Conservation (phyloP, 108 stramenopile species). For the Craspedostauros australis region DNA sequence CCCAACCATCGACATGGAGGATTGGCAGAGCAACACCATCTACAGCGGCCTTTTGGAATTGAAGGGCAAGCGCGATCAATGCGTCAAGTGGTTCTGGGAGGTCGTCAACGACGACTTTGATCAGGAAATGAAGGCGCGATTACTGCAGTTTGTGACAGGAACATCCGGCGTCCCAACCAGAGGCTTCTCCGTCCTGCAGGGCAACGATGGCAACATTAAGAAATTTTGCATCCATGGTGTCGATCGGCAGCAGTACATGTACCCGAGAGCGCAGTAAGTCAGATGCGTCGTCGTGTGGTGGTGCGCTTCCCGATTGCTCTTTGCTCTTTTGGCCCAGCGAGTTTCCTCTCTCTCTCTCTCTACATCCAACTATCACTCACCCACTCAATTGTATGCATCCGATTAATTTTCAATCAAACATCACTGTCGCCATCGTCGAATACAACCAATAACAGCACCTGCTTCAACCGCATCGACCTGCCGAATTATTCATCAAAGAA, state of each 20-base stretch:
- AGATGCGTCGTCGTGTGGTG: background rate
- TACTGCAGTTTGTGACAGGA: constrained; percentile 96
- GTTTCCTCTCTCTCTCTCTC: too few relatives aligned
- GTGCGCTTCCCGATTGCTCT: background rate
- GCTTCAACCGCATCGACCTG: constrained; percentile 95
- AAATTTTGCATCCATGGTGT: constrained; percentile 93
- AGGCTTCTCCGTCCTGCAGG: constrained; percentile 92
- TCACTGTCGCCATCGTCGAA: too few relatives aligned
- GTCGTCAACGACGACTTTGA: constrained; percentile 81
- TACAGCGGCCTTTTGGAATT: constrained; percentile 75
- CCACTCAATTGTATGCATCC: too few relatives aligned
- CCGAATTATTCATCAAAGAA: constrained; percentile 69
- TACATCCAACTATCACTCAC: too few relatives aligned
- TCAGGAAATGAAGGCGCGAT: constrained; percentile 88
- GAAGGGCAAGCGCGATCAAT: constrained; percentile 42
- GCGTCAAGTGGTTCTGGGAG: constrained; percentile 95
- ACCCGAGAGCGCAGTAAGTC: constrained; percentile 85
- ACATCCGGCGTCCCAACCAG: constrained; percentile 91
- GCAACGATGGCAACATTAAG: constrained; percentile 90
- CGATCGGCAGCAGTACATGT: constrained; percentile 42
- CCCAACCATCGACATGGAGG: constrained; percentile 90
- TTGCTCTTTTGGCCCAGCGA: too few relatives aligned
- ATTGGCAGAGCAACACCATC: constrained; percentile 85
- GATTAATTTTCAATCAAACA: too few relatives aligned
- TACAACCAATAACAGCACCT: constrained; percentile 67